phyloP scores from a whole-genome alignment of 192 early-diverging fungal genomes.

The Dissophora ornata region DNA sequence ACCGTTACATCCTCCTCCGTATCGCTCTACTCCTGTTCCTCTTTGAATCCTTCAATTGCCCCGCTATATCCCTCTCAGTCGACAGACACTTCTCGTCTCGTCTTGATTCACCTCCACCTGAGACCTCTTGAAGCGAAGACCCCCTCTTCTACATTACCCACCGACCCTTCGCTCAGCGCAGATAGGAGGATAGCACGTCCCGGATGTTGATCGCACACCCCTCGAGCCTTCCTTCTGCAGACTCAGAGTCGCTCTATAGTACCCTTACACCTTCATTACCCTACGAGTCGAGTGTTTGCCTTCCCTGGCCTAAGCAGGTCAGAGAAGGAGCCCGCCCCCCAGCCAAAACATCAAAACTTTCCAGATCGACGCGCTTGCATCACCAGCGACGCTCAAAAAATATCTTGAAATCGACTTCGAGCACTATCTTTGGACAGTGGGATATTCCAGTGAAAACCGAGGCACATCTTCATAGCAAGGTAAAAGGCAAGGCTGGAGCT shows the following conservation, averaged over 20 bases:
- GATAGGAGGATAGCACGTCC: slow-evolving; percentile 1
- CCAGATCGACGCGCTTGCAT: slow-evolving; percentile 15
- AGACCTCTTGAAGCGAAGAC: too few relatives aligned
- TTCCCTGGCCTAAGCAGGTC: not conserved
- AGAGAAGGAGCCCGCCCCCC: not conserved
- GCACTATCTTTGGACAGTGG: slow-evolving; percentile 37
- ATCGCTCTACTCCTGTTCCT: not conserved
- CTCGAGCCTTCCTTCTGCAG: not conserved
- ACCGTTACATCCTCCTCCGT: too few relatives aligned
- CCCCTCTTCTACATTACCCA: too few relatives aligned
- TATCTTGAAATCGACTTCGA: slow-evolving; percentile 10
- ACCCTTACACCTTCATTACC: slow-evolving; percentile 1
- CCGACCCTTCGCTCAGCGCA: too few relatives aligned
- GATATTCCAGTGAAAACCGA: slow-evolving; percentile 36
- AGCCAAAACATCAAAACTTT: not conserved
- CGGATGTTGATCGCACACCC: slow-evolving; percentile 15
- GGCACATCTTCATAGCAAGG: slow-evolving; percentile 8
- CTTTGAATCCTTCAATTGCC: not conserved
- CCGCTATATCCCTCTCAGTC: not conserved
- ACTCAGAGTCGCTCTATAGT: slow-evolving; percentile 1
- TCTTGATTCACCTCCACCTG: not conserved
- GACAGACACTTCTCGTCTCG: not conserved
- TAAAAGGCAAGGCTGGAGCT: slow-evolving; percentile 4
- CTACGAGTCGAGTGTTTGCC: not conserved
- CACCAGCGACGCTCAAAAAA: slow-evolving; percentile 24